A percentile compares a stretch with the other conserved stretches of the same genome.
These are phyloP conservation scores for Rhododendron ferrugineum DNA, from an alignment of 148 eudicot species.

Conservation along the genomic window DNA sequence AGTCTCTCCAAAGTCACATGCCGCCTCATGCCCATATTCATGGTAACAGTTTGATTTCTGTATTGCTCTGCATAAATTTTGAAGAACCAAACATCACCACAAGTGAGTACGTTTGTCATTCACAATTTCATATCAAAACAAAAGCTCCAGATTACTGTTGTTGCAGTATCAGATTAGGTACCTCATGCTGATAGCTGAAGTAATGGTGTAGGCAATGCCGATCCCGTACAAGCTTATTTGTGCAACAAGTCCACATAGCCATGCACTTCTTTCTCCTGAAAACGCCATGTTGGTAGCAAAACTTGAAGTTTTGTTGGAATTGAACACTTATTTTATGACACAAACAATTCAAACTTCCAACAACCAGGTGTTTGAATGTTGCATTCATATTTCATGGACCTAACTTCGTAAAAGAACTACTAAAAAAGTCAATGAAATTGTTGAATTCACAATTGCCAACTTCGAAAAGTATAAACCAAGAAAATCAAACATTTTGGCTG, in stretches of 20 bases:
- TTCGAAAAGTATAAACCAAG: background rate
- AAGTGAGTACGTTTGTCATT: background rate
- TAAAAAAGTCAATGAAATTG: background rate
- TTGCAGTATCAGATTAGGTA: constrained; percentile 1
- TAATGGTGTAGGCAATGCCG: constrained; percentile 64
- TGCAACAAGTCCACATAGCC: constrained; percentile 46
- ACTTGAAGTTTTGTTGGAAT: background rate
- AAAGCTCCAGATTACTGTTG: background rate
- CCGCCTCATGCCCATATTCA: constrained; percentile 40
- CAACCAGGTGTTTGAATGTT: background rate
- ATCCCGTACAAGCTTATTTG: constrained; percentile 49
- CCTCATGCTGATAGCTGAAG: constrained; percentile 70
- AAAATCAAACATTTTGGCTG: background rate
- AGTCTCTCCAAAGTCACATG: constrained; percentile 38
- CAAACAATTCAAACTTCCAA: background rate
- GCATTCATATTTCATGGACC: background rate
- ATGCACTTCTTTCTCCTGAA: constrained; percentile 47
- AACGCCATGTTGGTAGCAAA: background rate
- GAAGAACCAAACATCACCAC: background rate
- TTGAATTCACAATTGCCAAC: background rate
- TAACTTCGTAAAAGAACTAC: background rate
- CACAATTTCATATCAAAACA: background rate
- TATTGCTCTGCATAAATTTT: constrained; percentile 43
- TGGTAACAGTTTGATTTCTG: constrained; percentile 58
- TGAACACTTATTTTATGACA: background rate